Conservation (phyloP, 179 eudicot genomes). For the Heliamphora pulchella region DNA sequence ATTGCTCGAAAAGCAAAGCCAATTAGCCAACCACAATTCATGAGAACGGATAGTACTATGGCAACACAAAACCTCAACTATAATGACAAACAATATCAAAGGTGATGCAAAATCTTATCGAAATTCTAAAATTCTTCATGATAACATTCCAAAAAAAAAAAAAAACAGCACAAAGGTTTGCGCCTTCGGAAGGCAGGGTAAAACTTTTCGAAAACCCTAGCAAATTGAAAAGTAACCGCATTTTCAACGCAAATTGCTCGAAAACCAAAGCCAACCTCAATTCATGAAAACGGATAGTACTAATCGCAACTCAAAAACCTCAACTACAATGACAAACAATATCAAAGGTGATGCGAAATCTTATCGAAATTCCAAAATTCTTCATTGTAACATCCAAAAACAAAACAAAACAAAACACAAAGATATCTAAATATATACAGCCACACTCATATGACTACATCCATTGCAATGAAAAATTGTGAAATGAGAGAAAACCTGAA, state of each 20-base stretch:
- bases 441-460: neutral
- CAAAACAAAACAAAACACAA: neutral
- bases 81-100: neutral
- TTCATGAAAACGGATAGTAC: neutral
- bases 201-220: conserved; percentile 6
- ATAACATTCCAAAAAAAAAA: no score
- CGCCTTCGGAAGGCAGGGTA: neutral
- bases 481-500: conserved; percentile 46
- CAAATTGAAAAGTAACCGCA: neutral
- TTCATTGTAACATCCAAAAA: neutral
- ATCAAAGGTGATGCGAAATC: neutral
- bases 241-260: neutral
- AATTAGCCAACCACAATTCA: neutral
- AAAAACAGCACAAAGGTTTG: neutral
- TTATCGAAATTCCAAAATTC: neutral
- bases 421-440: neutral
- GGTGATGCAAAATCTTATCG: neutral
- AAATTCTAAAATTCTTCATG: no score
- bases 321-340: neutral
- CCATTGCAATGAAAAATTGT: neutral
- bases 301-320: neutral
- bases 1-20: neutral
- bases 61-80: neutral
- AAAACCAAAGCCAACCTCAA: neutral
- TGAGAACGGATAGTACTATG: neutral